Percentiles rank a stretch among this genome's conserved stretches.
Conservation (phyloP, 306 rosid genomes). For the Abrus pulchellus region DNA sequence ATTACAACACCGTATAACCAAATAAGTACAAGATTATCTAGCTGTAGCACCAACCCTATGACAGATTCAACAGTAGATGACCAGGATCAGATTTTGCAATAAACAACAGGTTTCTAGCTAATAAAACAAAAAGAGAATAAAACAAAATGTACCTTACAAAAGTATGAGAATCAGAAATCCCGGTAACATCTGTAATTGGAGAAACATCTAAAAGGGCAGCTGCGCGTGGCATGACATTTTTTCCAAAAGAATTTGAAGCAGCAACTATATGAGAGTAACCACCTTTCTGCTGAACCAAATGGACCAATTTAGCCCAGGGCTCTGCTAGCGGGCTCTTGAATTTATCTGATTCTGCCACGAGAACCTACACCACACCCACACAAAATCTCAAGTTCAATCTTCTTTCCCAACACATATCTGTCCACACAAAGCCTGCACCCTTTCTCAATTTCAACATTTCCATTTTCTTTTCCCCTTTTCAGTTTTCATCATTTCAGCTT, state of each 20-base stretch:
- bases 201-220: constrained; percentile 93
- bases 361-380: constrained; percentile 68
- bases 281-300: constrained; percentile 79
- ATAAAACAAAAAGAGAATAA: not conserved
- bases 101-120: constrained; percentile 11
- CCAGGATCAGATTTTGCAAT: not conserved
- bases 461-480: not conserved
- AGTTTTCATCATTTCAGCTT: constrained; percentile 22
- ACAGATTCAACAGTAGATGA: constrained; percentile 5
- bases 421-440: not conserved
- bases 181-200: constrained; percentile 79
- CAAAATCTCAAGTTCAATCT: constrained; percentile 33
- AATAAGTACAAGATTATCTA: constrained; percentile 6
- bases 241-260: constrained; percentile 84
- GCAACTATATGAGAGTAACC: constrained; percentile 80
- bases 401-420: constrained; percentile 10
- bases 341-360: constrained; percentile 81
- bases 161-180: constrained; percentile 68
- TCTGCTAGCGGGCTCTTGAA: constrained; percentile 79
- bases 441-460: constrained; percentile 25
- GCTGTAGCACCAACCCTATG: not conserved
- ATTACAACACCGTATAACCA: constrained; percentile 25
- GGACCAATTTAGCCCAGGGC: constrained; percentile 88
- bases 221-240: constrained; percentile 80
- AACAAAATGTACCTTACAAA: constrained; percentile 71